A percentile compares a stretch with the other conserved stretches of the same genome.
These are phyloP conservation scores for Brassica cretica DNA, from an alignment of 345 rosid genomes.

Conservation along the genomic window DNA sequence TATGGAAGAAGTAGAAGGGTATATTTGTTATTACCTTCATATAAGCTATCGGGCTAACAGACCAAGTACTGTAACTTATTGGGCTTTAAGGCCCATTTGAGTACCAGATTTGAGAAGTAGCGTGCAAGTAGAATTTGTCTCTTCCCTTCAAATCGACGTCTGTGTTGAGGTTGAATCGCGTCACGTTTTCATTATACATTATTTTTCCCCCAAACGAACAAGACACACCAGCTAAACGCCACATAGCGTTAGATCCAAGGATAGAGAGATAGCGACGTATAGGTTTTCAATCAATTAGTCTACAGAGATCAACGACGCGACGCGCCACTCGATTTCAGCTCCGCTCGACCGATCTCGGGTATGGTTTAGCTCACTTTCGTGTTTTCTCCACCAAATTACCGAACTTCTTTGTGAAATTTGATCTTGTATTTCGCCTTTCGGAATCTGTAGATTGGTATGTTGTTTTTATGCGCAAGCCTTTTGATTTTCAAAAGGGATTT, in stretches of 20 bases:
- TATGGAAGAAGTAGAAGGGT: not conserved
- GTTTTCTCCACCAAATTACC: not conserved
- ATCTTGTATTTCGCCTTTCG: constrained; percentile 5
- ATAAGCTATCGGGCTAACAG: not conserved
- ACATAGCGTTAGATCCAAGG: constrained; percentile 38
- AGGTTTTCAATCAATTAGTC: not conserved
- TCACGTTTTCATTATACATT: constrained; percentile 17
- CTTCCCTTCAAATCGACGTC: constrained; percentile 30
- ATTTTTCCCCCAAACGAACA: constrained; percentile 16
- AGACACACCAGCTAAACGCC: constrained; percentile 25
- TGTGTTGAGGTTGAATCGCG: constrained; percentile 24
- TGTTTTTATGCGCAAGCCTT: not conserved
- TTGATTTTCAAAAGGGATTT: not conserved
- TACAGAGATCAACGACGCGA: constrained; percentile 16
- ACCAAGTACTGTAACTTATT: too few relatives aligned
- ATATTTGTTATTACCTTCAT: too few relatives aligned
- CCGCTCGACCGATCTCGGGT: constrained; percentile 19
- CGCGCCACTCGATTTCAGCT: constrained; percentile 24
- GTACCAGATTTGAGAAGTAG: not conserved
- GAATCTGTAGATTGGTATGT: constrained; percentile 25
- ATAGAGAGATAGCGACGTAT: constrained; percentile 29
- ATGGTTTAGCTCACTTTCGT: constrained; percentile 33
- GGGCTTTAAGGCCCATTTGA: too few relatives aligned
- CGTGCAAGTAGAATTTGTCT: not conserved
- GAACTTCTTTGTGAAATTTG: constrained; percentile 7